phyloP scores from a whole-genome alignment of 352 stramenopile species.

The Globisporangium viniferum region DNA sequence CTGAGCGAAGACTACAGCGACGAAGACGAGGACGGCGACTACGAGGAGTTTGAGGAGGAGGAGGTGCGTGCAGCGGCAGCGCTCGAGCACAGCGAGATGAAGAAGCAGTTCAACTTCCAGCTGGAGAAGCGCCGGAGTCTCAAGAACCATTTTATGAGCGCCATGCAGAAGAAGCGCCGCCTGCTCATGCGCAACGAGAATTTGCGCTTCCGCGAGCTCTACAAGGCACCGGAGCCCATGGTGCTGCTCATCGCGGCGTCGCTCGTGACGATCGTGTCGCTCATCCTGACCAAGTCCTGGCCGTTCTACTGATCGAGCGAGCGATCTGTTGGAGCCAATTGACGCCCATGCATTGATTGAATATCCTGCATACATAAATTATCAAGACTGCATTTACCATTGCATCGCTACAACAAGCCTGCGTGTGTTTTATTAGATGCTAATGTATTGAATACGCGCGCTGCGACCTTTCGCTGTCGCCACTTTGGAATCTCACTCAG shows the following conservation, averaged over 20 bases:
- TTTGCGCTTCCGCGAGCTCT: slow-evolving; percentile 72
- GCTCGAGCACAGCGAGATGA: slow-evolving; percentile 44
- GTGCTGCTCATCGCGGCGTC: slow-evolving; percentile 51
- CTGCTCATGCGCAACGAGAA: slow-evolving; percentile 70
- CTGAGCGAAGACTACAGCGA: slow-evolving; percentile 13
- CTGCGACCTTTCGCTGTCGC: slow-evolving; percentile 6
- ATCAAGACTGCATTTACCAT: neutral
- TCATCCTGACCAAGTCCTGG: slow-evolving; percentile 77
- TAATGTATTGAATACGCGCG: neutral
- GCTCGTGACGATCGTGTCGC: slow-evolving; percentile 58
- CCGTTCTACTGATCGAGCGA: slow-evolving; percentile 53
- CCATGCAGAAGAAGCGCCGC: slow-evolving; percentile 58
- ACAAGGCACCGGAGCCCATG: slow-evolving; percentile 61
- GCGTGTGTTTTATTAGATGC: neutral
- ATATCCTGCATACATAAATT: neutral
- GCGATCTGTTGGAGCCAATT: neutral
- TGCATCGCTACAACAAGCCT: neutral
- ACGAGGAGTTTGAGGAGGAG: slow-evolving; percentile 30
- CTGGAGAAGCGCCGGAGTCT: slow-evolving; percentile 34
- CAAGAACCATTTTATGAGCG: slow-evolving; percentile 33
- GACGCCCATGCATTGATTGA: neutral
- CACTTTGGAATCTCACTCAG: neutral
- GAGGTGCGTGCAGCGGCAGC: slow-evolving; percentile 29
- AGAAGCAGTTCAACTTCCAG: slow-evolving; percentile 45
- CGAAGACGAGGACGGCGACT: slow-evolving; percentile 28